A percentile compares a stretch with the other conserved stretches of the same genome.
Conservation (phyloP, 257 asterid genomes). For the Nicotiana tomentosiformis region DNA sequence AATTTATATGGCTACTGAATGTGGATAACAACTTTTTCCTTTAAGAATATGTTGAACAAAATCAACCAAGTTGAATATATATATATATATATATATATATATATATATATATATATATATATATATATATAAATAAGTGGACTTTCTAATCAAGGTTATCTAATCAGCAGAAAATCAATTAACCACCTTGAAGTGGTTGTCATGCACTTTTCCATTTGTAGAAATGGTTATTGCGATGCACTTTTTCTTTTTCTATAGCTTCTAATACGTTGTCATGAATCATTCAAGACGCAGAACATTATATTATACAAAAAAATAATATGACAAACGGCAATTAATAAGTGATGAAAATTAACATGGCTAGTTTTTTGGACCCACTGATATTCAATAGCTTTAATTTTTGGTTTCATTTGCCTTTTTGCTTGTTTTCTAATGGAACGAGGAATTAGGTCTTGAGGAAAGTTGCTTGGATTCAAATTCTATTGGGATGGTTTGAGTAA, state of each 20-base stretch:
- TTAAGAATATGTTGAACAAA: no score
- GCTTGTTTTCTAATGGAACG: neutral
- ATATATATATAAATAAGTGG: neutral
- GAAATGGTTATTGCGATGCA: neutral
- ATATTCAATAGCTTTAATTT: neutral
- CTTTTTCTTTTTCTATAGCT: neutral
- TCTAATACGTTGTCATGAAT: neutral
- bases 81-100: no score
- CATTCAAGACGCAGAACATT: neutral
- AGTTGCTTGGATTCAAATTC: neutral
- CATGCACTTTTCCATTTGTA: neutral
- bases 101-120: no score
- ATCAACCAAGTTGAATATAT: no score
- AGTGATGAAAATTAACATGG: neutral
- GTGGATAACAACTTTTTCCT: no score
- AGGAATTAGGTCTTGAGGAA: neutral
- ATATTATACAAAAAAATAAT: neutral
- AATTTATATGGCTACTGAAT: neutral
- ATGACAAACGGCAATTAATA: neutral
- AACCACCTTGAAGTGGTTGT: conserved; percentile 17
- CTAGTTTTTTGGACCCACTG: neutral
- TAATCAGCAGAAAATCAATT: conserved; percentile 20
- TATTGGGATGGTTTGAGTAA: no score
- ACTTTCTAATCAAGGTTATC: conserved; percentile 24
- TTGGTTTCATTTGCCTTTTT: neutral